These are phyloP conservation scores for Rhodocollybia butyracea DNA, from an alignment of 768 basidiomycete species.

Conservation along the genomic window DNA sequence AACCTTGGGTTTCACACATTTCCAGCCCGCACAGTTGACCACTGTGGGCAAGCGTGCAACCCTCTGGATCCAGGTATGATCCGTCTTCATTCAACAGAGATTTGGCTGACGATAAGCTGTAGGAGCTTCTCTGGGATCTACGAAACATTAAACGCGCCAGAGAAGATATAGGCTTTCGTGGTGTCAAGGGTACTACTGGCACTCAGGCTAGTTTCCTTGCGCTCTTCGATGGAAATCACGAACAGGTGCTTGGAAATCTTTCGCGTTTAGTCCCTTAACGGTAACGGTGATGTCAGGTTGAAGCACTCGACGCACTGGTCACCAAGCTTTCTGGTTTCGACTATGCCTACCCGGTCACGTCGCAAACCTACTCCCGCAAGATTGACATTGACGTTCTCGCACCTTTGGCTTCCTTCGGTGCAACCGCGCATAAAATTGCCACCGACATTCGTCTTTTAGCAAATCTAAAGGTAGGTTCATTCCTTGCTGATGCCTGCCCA, in stretches of 20 bases:
- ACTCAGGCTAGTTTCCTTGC: conserved; percentile 96
- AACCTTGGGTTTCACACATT: conserved; percentile 97
- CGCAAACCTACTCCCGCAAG: conserved; percentile 98
- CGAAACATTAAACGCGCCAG: conserved; percentile 87
- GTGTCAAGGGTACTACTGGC: conserved; percentile 99
- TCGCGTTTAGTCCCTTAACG: too few relatives aligned
- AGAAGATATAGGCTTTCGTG: conserved; percentile 93
- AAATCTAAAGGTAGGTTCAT: conserved; percentile 66
- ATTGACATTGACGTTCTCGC: conserved; percentile 92
- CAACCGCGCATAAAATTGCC: conserved; percentile 96
- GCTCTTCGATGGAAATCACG: conserved; percentile 92
- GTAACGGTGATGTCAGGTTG: conserved; percentile 72
- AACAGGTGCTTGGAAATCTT: too few relatives aligned
- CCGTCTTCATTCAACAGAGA: not conserved
- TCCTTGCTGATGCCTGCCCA: not conserved
- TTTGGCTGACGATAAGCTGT: conserved; percentile 1
- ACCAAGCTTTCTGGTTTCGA: conserved; percentile 90
- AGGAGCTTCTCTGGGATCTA: conserved; percentile 96
- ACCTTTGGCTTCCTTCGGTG: conserved; percentile 86
- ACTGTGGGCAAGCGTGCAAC: conserved; percentile 98
- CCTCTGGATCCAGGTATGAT: conserved; percentile 85
- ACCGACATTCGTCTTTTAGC: conserved; percentile 94
- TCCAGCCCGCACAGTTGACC: conserved; percentile 97
- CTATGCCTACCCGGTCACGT: conserved; percentile 96
- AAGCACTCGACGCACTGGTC: conserved; percentile 83